phyloP scores from a whole-genome alignment of 2,329 filamentous ascomycete species.

The Talaromyces sp. region DNA sequence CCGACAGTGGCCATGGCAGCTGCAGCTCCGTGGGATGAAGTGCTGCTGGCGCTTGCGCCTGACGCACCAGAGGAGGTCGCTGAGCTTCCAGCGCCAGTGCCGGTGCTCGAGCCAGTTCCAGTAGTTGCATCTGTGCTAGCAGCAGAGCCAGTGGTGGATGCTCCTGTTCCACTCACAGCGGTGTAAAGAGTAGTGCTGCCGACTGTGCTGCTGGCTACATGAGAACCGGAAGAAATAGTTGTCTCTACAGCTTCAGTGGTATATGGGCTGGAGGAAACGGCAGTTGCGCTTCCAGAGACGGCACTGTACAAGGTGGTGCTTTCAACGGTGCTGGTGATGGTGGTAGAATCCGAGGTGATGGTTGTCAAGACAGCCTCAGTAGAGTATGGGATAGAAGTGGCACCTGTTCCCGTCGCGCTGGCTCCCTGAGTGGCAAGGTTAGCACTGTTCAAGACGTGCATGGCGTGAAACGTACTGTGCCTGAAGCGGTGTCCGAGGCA shows the following conservation, averaged over 20 bases:
- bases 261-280: constrained; percentile 26
- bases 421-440: constrained; percentile 20
- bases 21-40: constrained; percentile 27
- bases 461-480: constrained; percentile 3
- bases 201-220: constrained; percentile 23
- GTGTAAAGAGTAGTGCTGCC: constrained; percentile 28
- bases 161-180: constrained; percentile 19
- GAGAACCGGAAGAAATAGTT: constrained; percentile 21
- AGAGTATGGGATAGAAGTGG: constrained; percentile 24
- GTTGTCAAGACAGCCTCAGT: constrained; percentile 19
- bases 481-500: background rate
- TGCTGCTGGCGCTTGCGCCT: constrained; percentile 22
- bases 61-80: constrained; percentile 25
- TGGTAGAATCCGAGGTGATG: constrained; percentile 20
- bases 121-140: constrained; percentile 21
- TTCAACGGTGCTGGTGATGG: constrained; percentile 26
- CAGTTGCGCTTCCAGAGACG: constrained; percentile 20
- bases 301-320: constrained; percentile 25
- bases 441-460: background rate
- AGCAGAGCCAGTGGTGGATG: constrained; percentile 7
- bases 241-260: constrained; percentile 16
- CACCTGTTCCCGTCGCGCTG: constrained; percentile 23
- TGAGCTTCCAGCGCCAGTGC: constrained; percentile 16
- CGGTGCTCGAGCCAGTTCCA: constrained; percentile 21
- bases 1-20: constrained; percentile 33